Percentiles rank a stretch among this genome's conserved stretches.
phyloP scores from a whole-genome alignment of 2,329 filamentous ascomycete genomes.

The Emydomyces testavorans region DNA sequence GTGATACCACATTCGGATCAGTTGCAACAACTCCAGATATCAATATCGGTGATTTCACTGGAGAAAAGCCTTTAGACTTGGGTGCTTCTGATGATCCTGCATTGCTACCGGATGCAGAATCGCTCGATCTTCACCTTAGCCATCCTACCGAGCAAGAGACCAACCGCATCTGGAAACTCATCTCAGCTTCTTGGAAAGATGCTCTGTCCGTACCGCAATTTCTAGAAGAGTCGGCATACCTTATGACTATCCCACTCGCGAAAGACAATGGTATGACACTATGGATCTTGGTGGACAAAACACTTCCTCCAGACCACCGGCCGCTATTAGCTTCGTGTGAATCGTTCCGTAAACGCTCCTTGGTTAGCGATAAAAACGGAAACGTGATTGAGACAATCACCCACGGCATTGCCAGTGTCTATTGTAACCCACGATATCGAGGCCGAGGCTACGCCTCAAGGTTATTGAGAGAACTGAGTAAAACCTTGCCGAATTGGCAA shows the following conservation, averaged over 20 bases:
- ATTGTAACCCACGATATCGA: constrained; percentile 17
- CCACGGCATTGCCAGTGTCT: constrained; percentile 21
- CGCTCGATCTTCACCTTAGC: constrained; percentile 32
- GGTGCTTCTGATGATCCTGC: neutral
- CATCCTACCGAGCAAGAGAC: constrained; percentile 49
- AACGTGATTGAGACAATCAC: constrained; percentile 21
- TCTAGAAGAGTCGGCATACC: constrained; percentile 47
- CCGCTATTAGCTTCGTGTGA: constrained; percentile 55
- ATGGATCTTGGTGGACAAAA: constrained; percentile 51
- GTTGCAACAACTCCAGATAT: neutral
- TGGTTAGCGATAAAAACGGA: constrained; percentile 35
- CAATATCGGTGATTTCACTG: neutral
- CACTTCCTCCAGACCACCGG: constrained; percentile 32
- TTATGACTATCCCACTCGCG: constrained; percentile 48
- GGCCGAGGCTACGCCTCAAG: constrained; percentile 19
- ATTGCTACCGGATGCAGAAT: constrained; percentile 14
- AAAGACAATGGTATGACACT: constrained; percentile 48
- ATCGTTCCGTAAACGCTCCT: constrained; percentile 48
- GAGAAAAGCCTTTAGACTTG: neutral
- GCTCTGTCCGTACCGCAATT: constrained; percentile 47
- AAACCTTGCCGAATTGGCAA: constrained; percentile 17
- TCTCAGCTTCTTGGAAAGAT: constrained; percentile 48
- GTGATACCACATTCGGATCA: no score
- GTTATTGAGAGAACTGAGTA: constrained; percentile 17
- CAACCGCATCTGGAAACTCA: constrained; percentile 44